Evolutionary conservation across 2,329 filamentous ascomycete species (phyloP), one percentile per base, ranked within the genome.

Genomic region (Xylariaceae sp.): DNA sequence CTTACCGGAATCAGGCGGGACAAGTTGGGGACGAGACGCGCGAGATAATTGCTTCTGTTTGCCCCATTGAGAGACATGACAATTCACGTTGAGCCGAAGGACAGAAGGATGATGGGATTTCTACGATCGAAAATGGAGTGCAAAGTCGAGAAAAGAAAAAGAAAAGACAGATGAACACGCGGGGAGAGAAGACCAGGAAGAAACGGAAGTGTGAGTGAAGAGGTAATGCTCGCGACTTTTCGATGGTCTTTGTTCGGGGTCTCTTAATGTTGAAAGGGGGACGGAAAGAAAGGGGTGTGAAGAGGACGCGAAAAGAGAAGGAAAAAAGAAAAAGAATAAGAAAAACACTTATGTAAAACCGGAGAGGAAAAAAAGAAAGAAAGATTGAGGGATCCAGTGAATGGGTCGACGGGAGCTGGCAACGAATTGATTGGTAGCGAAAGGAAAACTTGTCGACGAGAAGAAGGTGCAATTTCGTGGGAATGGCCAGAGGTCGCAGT

Each of bases 1-100:
- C 62, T 34, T 53, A 64, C 62, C 5, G 55, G 62, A 34, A 64
- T 50, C 10, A 64, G 45, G 50, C 30, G 62, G 3, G 44, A 37
- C 13, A 60, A 18, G 47, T 62, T 39, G 10, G 62, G 62, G 2
- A 64, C 47, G 49, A 60, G 17, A 4, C 59, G 59, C 10, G 42
- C 13, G 8, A 62, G 37, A 13, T 54, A 51, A 30, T 62, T 61
- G 53, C 48, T 60, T 34, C 34, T 56, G 55, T 60, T 64, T 57
- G 53, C 44, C n/a, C 57, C 53, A 34, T 55, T 37, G 13, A 58
- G 17, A 56, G 59, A 56, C 62, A 63, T 61, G 51, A n/a, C n/a
- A 4, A 34, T 10, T 51, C 11, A 34, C 35, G 34, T 1, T 13
- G 18, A n/a, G 8, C 9, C 17, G 17, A 44, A 45, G 49, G 23